These are phyloP conservation scores for Colletotrichum neosansevieriae DNA, from an alignment of 2,329 filamentous ascomycete species.

Conservation along the genomic window DNA sequence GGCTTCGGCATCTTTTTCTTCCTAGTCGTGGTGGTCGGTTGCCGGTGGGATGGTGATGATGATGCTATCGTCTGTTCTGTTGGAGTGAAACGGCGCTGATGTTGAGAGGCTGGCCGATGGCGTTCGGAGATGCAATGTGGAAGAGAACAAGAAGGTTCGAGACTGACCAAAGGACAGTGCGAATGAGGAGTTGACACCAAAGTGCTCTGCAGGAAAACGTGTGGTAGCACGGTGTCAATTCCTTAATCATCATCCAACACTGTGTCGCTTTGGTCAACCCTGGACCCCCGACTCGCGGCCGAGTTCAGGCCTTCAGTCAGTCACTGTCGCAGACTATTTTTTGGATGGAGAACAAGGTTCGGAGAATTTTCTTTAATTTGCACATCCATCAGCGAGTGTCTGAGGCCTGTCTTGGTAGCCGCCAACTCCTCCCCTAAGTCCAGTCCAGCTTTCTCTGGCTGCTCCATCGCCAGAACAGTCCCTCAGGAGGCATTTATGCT, in stretches of 20 bases:
- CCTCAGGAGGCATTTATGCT: not conserved
- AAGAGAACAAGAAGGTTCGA: not conserved
- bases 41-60: not conserved
- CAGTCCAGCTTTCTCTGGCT: not conserved
- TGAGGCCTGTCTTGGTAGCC: constrained; percentile 5
- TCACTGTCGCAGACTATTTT: constrained; percentile 13
- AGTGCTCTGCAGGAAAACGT: too few relatives aligned
- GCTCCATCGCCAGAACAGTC: not conserved
- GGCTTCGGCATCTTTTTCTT: not conserved
- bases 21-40: not conserved
- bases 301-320: constrained; percentile 4
- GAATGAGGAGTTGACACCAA: not conserved
- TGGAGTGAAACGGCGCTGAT: not conserved
- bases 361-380: constrained; percentile 7
- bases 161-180: not conserved
- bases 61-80: constrained; percentile 7
- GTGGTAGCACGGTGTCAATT: not conserved
- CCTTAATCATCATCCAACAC: not conserved
- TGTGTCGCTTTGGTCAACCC: not conserved
- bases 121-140: not conserved
- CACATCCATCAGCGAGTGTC: constrained; percentile 23
- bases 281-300: not conserved
- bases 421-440: not conserved
- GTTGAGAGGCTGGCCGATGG: constrained; percentile 1
- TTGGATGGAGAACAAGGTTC: constrained; percentile 14